Conservation (phyloP, 345 rosid genomes). For the Hibiscus mutabilis region DNA sequence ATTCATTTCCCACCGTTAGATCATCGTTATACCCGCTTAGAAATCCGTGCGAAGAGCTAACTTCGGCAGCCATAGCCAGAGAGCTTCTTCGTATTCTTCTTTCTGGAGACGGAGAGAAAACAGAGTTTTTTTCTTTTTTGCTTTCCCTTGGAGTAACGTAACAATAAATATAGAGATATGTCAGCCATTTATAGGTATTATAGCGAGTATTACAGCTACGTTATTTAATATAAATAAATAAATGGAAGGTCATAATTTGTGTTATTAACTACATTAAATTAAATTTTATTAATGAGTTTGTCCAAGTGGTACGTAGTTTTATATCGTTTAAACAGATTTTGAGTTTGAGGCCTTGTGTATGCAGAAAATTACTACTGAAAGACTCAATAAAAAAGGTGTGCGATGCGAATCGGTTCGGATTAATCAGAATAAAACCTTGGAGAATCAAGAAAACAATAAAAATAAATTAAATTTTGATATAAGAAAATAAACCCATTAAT, state of each 20-base stretch:
- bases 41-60: not conserved
- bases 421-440: no score
- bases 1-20: constrained; percentile 2
- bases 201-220: not conserved
- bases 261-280: not conserved
- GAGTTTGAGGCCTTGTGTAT: no score
- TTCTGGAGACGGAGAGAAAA: not conserved
- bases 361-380: no score
- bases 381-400: no score
- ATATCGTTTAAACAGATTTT: no score
- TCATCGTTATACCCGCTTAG: constrained; percentile 5
- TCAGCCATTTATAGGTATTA: constrained; percentile 1
- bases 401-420: no score
- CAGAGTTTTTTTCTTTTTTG: not conserved
- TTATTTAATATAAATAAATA: not conserved
- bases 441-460: no score
- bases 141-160: not conserved
- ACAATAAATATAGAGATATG: not conserved
- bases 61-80: constrained; percentile 14
- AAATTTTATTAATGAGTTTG: not conserved
- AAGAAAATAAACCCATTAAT: not conserved
- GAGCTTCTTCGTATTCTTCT: not conserved
- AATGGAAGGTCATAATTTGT: constrained; percentile 2
- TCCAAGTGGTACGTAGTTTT: no score
- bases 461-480: not conserved